Evolutionary conservation across 2,329 filamentous ascomycete genomes (phyloP), one percentile per base, ranked within the genome.

Genomic region (Colletotrichum sp.): DNA sequence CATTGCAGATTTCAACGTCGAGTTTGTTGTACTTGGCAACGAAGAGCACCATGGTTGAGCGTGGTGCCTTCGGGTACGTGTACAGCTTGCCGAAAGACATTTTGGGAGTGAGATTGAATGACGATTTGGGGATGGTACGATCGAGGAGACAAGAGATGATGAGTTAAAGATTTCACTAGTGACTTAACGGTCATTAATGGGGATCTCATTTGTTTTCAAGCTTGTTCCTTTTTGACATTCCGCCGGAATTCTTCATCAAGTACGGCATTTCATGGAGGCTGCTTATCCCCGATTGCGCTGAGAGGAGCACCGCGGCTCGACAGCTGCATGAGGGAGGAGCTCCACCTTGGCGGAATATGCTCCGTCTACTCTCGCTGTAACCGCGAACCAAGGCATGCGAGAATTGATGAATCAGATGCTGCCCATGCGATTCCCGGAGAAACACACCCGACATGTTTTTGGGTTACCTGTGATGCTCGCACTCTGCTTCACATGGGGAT

Each of bases 1-100:
- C 67, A 8, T 70, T 63, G 57, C 67, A 63, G 8, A 70, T 70
- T 49, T 70, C 26, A 34, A 63, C 26, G 13, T 63, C 67, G 0
- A 70, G 24, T n/a, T 34, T 62, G 34, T 70, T 62, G 34, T 70
- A 70, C 26, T 70, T 70, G 13, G 67, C 57, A 18, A 70, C 26
- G 13, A 70, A 70, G 3, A 70, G 34, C 10, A 63, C 67, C 67
- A 70, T 70, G 8, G 67, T 63, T 3, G 67, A 70, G 10, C 55
- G 67, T 21, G 67, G 67, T 1, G 67, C 55, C 34, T 70, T 70
- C 16, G 55, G 57, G 24, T 63, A 70, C 3, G 55, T 70, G 67
- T 70, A 70, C 12, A 70, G 21, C 55, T 70, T 70, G 55, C 67
- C 67, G 32, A 70, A 70, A 39, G 67, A 70, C 57, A 70, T 70